Conservation (phyloP, 2,329 filamentous ascomycete genomes). For the Pyrenochaeta sp. region DNA sequence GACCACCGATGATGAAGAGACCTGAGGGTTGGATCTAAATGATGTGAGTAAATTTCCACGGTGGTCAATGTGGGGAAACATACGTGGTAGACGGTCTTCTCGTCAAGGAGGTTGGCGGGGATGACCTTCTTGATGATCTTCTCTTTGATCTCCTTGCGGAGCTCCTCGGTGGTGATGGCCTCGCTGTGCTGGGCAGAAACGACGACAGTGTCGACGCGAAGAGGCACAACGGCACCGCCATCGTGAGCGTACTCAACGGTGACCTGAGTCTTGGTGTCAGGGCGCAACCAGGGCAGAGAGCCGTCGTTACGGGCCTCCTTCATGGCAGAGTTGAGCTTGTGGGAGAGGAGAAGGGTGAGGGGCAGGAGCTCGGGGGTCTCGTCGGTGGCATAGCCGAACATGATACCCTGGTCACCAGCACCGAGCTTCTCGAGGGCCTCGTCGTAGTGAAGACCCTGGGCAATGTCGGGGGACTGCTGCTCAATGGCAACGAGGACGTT, state of each 20-base stretch:
- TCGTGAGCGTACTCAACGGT: constrained; percentile 99
- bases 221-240: constrained; percentile 87
- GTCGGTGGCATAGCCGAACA: constrained; percentile 99
- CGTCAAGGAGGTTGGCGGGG: constrained; percentile 88
- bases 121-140: constrained; percentile 98
- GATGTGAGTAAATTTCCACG: constrained; percentile 17
- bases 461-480: constrained; percentile 98
- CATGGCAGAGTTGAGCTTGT: constrained; percentile 98
- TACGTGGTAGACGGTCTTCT: constrained; percentile 94
- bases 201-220: constrained; percentile 95
- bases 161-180: constrained; percentile 86
- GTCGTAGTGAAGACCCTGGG: constrained; percentile 98
- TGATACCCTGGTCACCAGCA: constrained; percentile 99
- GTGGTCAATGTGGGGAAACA: constrained; percentile 45
- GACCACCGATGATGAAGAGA: constrained; percentile 98
- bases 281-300: constrained; percentile 89
- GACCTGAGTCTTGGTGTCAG: constrained; percentile 99
- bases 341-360: constrained; percentile 89
- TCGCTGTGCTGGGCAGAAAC: constrained; percentile 93
- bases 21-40: constrained; percentile 92
- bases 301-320: constrained; percentile 86
- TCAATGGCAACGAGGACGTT: constrained; percentile 99
- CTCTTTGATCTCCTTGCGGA: constrained; percentile 93
- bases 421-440: constrained; percentile 96
- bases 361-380: constrained; percentile 98